Evolutionary conservation across 495 filamentous ascomycete genomes (phyloP), one percentile per base, ranked within the genome.

Genomic region (Penicillium pancosmium): DNA sequence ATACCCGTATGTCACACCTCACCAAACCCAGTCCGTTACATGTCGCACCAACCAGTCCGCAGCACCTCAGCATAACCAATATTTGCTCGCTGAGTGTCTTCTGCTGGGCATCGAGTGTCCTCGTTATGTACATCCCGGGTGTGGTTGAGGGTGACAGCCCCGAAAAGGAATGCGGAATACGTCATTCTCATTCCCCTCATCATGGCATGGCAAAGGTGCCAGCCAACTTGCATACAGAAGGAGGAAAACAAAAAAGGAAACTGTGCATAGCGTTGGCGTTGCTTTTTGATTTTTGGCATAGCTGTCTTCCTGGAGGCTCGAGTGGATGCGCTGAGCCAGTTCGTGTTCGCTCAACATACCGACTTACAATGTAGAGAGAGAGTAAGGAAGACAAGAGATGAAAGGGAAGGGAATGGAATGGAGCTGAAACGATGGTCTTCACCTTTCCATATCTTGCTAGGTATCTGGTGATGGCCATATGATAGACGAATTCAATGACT

Each of bases 251-350:
- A 55, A 61, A 56, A 60, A 38, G 25, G 44, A 34, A 41, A 9
- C 13, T 60, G 13, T 52, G 59, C 53, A 56, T 62, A 62, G 54
- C 54, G 54, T 35, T 49, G 54, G 54, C 54, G 54, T 55, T 55
- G 54, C 46, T 36, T 25, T 40, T 56, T 48, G 46, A 12, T 34
- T 47, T 55, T 46, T 44, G 52, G 40, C 52, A 54, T 54, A 38
- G 16, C 36, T 47, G 36, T 10, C 36, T 33, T 36, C 25, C 12
- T 40, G 51, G 31, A 19, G 15, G 27, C 27, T 31, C 27, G 27
- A 31, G 27, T 31, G 27, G 27, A 31, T 31, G 27, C 27, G 27
- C 27, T 12, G 5, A 40, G 36, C 36, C 36, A 40, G 36, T 40
- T 40, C 11, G 11, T 12, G 11, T 40, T 40, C 11, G 12, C 36